Percentiles rank a stretch among this genome's conserved stretches.
These are phyloP conservation scores for Malus asiatica DNA, from an alignment of 306 rosid species.

Conservation along the genomic window DNA sequence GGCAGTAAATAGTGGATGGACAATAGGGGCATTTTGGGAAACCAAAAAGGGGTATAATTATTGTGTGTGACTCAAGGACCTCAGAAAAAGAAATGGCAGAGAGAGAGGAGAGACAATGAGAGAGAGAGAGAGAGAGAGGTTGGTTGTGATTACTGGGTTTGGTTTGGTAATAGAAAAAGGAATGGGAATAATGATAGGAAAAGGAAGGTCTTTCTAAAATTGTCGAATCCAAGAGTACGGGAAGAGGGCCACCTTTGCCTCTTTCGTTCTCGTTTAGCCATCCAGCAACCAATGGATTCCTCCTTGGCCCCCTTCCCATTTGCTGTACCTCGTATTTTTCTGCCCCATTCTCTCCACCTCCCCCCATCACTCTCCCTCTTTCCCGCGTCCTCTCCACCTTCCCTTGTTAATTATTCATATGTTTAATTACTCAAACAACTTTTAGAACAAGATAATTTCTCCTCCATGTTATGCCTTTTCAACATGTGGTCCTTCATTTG, in stretches of 20 bases:
- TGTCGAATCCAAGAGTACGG: slow-evolving; percentile 96
- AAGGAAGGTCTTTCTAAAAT: slow-evolving; percentile 64
- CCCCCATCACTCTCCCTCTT: slow-evolving; percentile 17
- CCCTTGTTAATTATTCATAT: neutral
- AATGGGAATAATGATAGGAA: slow-evolving; percentile 50
- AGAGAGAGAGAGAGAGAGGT: neutral
- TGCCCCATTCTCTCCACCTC: slow-evolving; percentile 18
- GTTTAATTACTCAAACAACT: neutral
- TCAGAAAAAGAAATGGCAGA: neutral
- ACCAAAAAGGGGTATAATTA: neutral
- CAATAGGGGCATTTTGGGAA: slow-evolving; percentile 29
- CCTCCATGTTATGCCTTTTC: neutral
- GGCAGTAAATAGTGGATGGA: slow-evolving; percentile 1
- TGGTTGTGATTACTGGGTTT: slow-evolving; percentile 7
- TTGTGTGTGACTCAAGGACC: neutral
- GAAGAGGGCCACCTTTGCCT: slow-evolving; percentile 82
- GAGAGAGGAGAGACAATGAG: neutral
- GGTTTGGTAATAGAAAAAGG: slow-evolving; percentile 43
- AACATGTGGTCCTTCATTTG: neutral
- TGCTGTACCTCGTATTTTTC: slow-evolving; percentile 75
- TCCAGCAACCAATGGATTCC: slow-evolving; percentile 31
- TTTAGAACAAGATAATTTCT: neutral
- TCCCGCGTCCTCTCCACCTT: slow-evolving; percentile 1
- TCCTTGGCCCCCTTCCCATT: slow-evolving; percentile 17
- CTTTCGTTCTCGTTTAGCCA: slow-evolving; percentile 33